Base-by-base conservation (phyloP, 129 eudicot genomes). In the Tanacetum coccineum region DNA sequence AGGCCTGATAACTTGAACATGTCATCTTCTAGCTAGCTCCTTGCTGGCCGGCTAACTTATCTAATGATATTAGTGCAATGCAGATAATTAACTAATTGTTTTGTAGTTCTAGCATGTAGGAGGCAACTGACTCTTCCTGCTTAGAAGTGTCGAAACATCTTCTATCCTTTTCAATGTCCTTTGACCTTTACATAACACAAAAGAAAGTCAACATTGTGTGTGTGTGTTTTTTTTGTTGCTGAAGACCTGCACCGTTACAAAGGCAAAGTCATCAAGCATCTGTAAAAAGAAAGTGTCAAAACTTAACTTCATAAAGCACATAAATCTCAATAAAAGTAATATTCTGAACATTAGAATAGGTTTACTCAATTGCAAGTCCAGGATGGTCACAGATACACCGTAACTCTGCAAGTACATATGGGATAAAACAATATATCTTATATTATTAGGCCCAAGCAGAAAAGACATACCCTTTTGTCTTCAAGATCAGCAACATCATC, bases 241-340 rank as follows among this genome's bases (percentile, higher is more conserved):
- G 59, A 42, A 65, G n/a, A n/a, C n/a, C n/a, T n/a, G n/a, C n/a
- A n/a, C n/a, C n/a, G n/a, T n/a, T n/a, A n/a, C n/a, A n/a, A n/a
- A n/a, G n/a, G n/a, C 82, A 82, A 92, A 92, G 81, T 92, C 98
- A 74, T 92, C 98, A 64, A 92, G 91, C 98, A 92, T 88, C 98
- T 92, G 85, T 73, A 68, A 73, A 42, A 73, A 40, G 12, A 15
- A 54, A 63, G 25, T 21, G 55, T 72, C 63, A 72, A 40, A n/a
- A 39, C 54, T 13, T n/a, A 36, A 36, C 13, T 22, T 18, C 40
- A 4, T 40, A 30, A 39, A 30, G 61, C 68, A 32, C 22, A 51
- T 30, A 13, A 62, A 9, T 25, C 57, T 21, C 18, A 1, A 3
- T 48, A 48, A 3, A 5, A 48, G 5, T 48, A 48, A 11, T 48